phyloP scores from a whole-genome alignment of 345 rosid species.

The Salix koriyanagi region DNA sequence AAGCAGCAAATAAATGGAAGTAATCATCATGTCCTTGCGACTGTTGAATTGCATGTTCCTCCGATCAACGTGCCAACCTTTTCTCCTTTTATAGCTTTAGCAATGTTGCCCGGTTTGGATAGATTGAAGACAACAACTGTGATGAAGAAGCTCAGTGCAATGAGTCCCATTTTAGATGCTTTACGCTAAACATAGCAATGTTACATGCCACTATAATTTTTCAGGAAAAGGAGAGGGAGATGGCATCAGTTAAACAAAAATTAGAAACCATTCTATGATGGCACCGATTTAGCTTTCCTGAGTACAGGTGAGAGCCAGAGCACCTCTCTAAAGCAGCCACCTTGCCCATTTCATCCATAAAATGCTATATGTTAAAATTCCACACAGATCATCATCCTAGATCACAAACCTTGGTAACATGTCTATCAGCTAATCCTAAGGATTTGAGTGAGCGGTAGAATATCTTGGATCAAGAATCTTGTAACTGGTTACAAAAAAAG shows the following conservation, averaged over 20 bases:
- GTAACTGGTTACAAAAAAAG: neutral
- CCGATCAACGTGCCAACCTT: conserved; percentile 83
- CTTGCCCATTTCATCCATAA: neutral
- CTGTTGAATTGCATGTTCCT: conserved; percentile 44
- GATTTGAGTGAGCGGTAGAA: neutral
- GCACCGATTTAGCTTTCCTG: neutral
- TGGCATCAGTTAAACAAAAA: neutral
- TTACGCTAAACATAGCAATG: neutral
- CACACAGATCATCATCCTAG: neutral
- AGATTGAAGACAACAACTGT: conserved; percentile 90
- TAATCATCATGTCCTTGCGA: conserved; percentile 22
- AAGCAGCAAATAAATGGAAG: neutral
- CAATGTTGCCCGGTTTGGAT: conserved; percentile 73
- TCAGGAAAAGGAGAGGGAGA: neutral
- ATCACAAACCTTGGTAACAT: neutral
- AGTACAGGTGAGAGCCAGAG: neutral
- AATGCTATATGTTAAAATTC: neutral
- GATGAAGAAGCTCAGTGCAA: conserved; percentile 4
- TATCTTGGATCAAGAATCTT: neutral
- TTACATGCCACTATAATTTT: neutral
- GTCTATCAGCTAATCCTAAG: neutral
- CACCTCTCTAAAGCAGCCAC: neutral
- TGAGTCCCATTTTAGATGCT: neutral
- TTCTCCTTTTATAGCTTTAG: conserved; percentile 86
- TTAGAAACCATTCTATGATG: too few relatives aligned